These are phyloP conservation scores for Cladophialophora psammophila DNA, from an alignment of 2,329 filamentous ascomycete species.

Conservation along the genomic window DNA sequence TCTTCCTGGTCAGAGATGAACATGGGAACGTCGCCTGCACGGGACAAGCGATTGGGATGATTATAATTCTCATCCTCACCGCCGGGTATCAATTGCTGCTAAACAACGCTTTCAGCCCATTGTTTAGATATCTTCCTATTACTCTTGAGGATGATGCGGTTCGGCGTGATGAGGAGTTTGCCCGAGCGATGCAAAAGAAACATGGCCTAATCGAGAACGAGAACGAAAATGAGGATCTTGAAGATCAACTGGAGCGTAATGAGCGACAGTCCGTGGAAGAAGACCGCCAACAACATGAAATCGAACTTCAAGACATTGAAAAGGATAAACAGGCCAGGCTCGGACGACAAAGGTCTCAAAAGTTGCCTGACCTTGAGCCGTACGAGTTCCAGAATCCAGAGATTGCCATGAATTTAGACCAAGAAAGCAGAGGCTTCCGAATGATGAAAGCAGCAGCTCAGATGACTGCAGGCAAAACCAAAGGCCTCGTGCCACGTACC, in stretches of 20 bases:
- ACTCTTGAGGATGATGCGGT: constrained; percentile 96
- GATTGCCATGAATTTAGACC: constrained; percentile 38
- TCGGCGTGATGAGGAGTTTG: constrained; percentile 87
- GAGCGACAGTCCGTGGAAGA: constrained; percentile 51
- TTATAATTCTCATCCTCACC: constrained; percentile 75
- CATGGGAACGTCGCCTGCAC: constrained; percentile 65
- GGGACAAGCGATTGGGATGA: constrained; percentile 84
- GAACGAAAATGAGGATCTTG: constrained; percentile 55
- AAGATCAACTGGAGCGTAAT: constrained; percentile 55
- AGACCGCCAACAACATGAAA: constrained; percentile 55
- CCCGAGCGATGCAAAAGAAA: constrained; percentile 74
- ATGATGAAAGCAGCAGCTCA: constrained; percentile 34
- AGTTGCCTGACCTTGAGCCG: constrained; percentile 42
- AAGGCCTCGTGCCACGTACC: constrained; percentile 30
- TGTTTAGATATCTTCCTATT: constrained; percentile 89
- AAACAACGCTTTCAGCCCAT: constrained; percentile 81
- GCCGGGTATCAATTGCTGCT: constrained; percentile 78
- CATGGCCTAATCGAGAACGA: constrained; percentile 68
- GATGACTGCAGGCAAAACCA: constrained; percentile 36
- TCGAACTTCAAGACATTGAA: constrained; percentile 54
- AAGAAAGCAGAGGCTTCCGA: constrained; percentile 35
- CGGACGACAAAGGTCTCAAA: constrained; percentile 29
- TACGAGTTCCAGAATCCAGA: constrained; percentile 42
- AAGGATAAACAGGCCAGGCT: constrained; percentile 38
- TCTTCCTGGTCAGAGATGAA: constrained; percentile 75